phyloP scores from a whole-genome alignment of 2,329 filamentous ascomycete genomes.

The Paraphaeosphaeria sporulosa region DNA sequence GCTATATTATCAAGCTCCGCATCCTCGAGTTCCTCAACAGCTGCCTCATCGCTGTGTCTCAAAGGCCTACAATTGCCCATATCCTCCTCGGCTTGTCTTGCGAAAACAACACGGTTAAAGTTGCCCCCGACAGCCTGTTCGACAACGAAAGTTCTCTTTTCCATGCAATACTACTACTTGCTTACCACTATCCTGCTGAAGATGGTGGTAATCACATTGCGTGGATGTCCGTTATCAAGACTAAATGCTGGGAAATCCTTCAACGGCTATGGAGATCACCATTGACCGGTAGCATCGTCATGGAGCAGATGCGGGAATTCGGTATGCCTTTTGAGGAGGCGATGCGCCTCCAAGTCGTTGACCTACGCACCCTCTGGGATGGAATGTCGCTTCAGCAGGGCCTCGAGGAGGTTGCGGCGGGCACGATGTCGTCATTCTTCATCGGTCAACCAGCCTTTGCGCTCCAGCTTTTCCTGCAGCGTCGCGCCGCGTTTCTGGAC shows the following conservation, averaged over 20 bases:
- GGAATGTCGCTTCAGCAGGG: slow-evolving; percentile 63
- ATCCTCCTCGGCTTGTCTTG: slow-evolving; percentile 88
- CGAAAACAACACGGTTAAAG: slow-evolving; percentile 71
- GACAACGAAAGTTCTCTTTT: slow-evolving; percentile 78
- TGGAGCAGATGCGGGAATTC: slow-evolving; percentile 79
- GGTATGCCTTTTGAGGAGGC: slow-evolving; percentile 83
- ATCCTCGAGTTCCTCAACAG: slow-evolving; percentile 86
- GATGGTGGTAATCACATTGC: slow-evolving; percentile 54
- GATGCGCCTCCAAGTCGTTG: slow-evolving; percentile 73
- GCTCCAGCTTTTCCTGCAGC: slow-evolving; percentile 78
- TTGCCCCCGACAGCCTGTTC: slow-evolving; percentile 75
- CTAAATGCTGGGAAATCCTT: slow-evolving; percentile 66
- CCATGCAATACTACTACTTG: slow-evolving; percentile 78
- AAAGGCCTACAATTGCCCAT: slow-evolving; percentile 87
- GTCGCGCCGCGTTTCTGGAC: slow-evolving; percentile 80
- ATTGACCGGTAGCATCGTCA: slow-evolving; percentile 76
- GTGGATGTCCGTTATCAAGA: slow-evolving; percentile 54
- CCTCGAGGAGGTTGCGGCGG: slow-evolving; percentile 30
- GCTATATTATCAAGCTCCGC: slow-evolving; percentile 82
- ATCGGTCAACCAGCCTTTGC: slow-evolving; percentile 71
- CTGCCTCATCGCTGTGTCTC: slow-evolving; percentile 76
- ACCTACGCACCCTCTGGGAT: slow-evolving; percentile 77
- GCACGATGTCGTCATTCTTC: slow-evolving; percentile 67
- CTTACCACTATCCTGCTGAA: slow-evolving; percentile 72
- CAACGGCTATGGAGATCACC: slow-evolving; percentile 84